Evolutionary conservation across 2,329 filamentous ascomycete species (phyloP), one percentile per base, ranked within the genome.

Genomic region (Ophiocordyceps polyrhachis-furcata): DNA sequence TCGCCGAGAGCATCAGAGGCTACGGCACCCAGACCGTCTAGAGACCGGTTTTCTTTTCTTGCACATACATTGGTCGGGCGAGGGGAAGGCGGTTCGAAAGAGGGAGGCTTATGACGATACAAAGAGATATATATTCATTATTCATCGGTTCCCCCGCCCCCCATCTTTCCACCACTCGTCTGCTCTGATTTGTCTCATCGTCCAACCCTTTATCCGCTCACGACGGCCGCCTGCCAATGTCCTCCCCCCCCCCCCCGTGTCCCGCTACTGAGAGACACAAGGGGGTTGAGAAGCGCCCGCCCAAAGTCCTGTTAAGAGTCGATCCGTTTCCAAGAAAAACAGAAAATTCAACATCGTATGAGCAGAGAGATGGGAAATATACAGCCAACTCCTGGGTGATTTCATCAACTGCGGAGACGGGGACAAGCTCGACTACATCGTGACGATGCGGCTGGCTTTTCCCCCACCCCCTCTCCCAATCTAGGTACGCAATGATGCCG

Each of bases 1-100:
- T 98, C 69, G 91, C 91, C 21, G 89, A 96, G 61, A 75, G 81
- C 55, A 95, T 98, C 63, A 82, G 78, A 63, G 91, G 91, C 41
- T 98, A 98, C 61, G 91, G 91, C 49, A 93, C 88, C 23, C 88
- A 96, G 71, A 71, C 67, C 41, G 73, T 76, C 13, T 77, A 23
- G 21, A 8, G n/a, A n/a, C n/a, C n/a, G n/a, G n/a, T 19, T 28
- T 19, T 32, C 13, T 21, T 44, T n/a, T 17, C 21, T 31, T n/a
- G 14, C 31, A 15, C 5, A 14, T 35, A n/a, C 31, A 35, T n/a
- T n/a, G n/a, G n/a, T n/a, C n/a, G n/a, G n/a, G n/a, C n/a, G n/a
- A n/a, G n/a, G n/a, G n/a, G n/a, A 23, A 23, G 21, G 21, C 4
- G 21, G 21, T n/a, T n/a, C n/a, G n/a, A n/a, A 23, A 23, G 21